Evolutionary conservation across 1,284 basidiomycete genomes (phyloP), one percentile per base, ranked within the genome.

Genomic region (Sparassis latifolia): DNA sequence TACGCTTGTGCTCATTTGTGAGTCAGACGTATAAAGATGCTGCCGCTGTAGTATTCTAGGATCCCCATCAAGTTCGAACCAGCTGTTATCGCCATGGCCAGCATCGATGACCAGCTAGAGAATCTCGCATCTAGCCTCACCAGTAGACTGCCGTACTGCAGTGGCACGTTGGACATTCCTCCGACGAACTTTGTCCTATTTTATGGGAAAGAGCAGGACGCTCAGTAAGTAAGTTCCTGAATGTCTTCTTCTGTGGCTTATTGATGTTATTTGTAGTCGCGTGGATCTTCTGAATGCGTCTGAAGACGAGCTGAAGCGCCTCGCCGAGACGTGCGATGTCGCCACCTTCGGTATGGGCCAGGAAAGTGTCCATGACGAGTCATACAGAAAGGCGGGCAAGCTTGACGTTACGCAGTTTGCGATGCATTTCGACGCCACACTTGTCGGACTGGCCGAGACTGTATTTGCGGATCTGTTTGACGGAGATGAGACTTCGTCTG

Each of bases 401-500:
- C 52, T 64, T 29, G 62, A 69, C 38, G 12, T 27, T 3, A 27
- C 37, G 1, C 44, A 56, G 10, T 64, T 68, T 48, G 5, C 62
- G 4, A 56, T 67, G 0, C 60, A 56, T 0, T 61, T 74, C 31
- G 57, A 66, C 44, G 52, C 67, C 2, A 45, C 52, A 5, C 32
- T 35, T 5, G n/a, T 49, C 4, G 59, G 65, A 4, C 33, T 70
- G 10, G 33, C 64, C 27, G 59, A 66, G 32, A 32, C 48, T 2
- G 48, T 69, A 10, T 53, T 53, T 5, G 38, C 50, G 2, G 55
- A 54, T 33, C 55, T 70, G 7, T 48, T 66, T 10, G 57, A 60
- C 31, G 57, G 58, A 4, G 48, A 56, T 5, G 5, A 3, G 20
- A 32, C 54, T 64, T 48, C 33, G 27, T 33, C 48, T 4, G 38